A percentile compares a stretch with the other conserved stretches of the same genome.
Conservation (phyloP, 768 basidiomycete species). For the Amanita rubescens region DNA sequence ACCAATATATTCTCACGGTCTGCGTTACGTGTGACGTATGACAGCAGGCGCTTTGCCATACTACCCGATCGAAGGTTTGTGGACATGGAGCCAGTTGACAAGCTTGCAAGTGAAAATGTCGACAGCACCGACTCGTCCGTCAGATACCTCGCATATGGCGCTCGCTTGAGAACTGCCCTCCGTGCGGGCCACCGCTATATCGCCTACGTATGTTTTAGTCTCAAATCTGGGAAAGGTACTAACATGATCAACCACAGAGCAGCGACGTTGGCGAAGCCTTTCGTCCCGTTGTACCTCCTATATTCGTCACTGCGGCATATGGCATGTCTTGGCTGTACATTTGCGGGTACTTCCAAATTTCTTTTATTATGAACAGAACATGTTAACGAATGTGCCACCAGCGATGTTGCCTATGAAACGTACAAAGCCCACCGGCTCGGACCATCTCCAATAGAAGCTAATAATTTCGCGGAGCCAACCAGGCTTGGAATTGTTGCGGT, state of each 20-base stretch:
- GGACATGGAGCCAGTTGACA: constrained; percentile 33
- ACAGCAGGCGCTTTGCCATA: constrained; percentile 9
- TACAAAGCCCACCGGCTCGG: constrained; percentile 70
- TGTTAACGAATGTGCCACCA: constrained; percentile 12
- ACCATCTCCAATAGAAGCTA: constrained; percentile 59
- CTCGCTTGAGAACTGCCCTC: constrained; percentile 69
- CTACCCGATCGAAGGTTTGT: background rate
- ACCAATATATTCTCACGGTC: too few species aligned
- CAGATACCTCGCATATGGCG: constrained; percentile 71
- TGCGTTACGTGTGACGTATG: constrained; percentile 24
- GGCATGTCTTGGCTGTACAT: constrained; percentile 81
- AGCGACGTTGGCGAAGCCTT: constrained; percentile 83
- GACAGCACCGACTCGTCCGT: constrained; percentile 63
- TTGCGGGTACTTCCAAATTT: constrained; percentile 29
- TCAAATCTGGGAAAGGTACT: background rate
- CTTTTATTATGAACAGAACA: background rate
- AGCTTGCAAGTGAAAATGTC: constrained; percentile 55
- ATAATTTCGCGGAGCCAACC: constrained; percentile 61
- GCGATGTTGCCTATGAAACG: constrained; percentile 75
- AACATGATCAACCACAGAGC: constrained; percentile 39
- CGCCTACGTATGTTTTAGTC: constrained; percentile 52
- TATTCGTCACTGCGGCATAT: constrained; percentile 69
- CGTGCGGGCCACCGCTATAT: constrained; percentile 65
- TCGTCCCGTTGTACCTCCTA: constrained; percentile 67
- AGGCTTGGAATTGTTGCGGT: constrained; percentile 64